Base-by-base conservation (phyloP, 352 stramenopile genomes). In the Globisporangium viniferum region DNA sequence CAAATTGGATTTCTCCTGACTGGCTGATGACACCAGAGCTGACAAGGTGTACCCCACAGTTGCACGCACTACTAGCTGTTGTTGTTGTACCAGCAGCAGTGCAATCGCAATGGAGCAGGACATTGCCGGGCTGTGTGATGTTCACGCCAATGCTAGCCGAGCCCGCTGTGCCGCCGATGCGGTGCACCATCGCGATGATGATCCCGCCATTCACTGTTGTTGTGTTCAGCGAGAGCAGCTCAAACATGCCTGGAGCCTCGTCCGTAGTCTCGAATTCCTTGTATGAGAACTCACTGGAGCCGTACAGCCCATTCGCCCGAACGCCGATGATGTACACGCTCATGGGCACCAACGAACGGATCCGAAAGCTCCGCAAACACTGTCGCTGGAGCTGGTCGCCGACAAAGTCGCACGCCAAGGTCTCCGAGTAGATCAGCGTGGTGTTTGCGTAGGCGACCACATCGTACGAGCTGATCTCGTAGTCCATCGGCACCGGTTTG, bases 381-480 rank as follows among this genome's bases (percentile, higher is more conserved):
- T 55, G 57, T 18, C 24, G 24, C 18, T 62, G 58, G 20, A 22
- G 18, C 65, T 35, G 24, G n/a, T 61, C 58, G 7, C 3, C 46
- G 5, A 3, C 33, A 8, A 62, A 53, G 3, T 20, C 2, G 12
- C 65, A 70, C 12, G 5, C 22, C 35, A 70, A n/a, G 2, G 58
- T 56, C 24, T 46, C 57, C 0, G 65, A 53, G 57, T 70, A 53
- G 10, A 73, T 35, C 1, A 64, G 12, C 9, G 70, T 35, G 0
- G 62, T 5, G 15, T 15, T 15, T n/a, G 29, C 56, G 27, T 66
- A 5, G 33, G 70, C 61, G 35, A 35, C 54, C 20, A 91, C 22
- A 0, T 77, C 67, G 35, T 79, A 86, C 12, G 61, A 72, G 3
- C 59, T 5, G 56, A 84, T 86, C 63, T 89, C 83, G 4, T 66